phyloP scores from a whole-genome alignment of 2,329 filamentous ascomycete genomes.

The Calonectria ilicicola region DNA sequence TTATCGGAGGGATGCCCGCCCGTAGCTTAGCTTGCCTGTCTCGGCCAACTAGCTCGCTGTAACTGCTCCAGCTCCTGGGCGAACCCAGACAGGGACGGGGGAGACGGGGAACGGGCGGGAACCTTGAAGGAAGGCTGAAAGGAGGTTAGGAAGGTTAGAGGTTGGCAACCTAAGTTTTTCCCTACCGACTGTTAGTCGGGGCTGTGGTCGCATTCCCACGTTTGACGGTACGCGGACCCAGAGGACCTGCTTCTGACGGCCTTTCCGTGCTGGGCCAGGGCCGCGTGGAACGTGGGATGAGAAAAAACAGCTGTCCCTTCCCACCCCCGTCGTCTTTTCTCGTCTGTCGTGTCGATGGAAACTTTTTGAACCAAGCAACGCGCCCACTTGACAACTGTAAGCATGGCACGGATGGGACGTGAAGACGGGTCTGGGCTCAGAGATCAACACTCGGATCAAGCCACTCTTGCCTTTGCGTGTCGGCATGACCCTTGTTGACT shows the following conservation, averaged over 20 bases:
- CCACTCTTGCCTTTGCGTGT: conserved; percentile 13
- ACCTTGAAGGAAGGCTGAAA: conserved; percentile 24
- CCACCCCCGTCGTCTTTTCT: conserved; percentile 1
- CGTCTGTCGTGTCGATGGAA: conserved; percentile 3
- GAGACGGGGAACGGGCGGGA: conserved; percentile 15
- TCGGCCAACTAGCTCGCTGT: conserved; percentile 14
- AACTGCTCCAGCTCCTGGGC: conserved; percentile 20
- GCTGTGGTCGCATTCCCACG: not conserved
- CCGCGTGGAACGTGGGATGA: conserved; percentile 20
- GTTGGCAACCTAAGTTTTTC: conserved; percentile 13
- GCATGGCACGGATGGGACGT: conserved; percentile 6
- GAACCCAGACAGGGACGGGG: conserved; percentile 25
- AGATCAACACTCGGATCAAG: conserved; percentile 21
- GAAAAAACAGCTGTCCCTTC: conserved; percentile 6
- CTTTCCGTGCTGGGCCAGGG: not conserved
- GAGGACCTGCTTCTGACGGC: not conserved
- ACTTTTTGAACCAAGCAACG: conserved; percentile 2
- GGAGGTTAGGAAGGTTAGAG: conserved; percentile 14
- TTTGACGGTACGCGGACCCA: conserved; percentile 8
- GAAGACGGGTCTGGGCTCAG: conserved; percentile 12
- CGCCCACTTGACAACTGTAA: not conserved
- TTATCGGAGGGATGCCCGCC: conserved; percentile 15
- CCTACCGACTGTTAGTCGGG: not conserved
- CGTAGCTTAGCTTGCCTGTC: conserved; percentile 7
- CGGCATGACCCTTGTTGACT: conserved; percentile 1